Percentiles rank a stretch among this genome's conserved stretches.
These are phyloP conservation scores for Schizosaccharomyces octosporus DNA, from an alignment of 805 yeast genomes.

Conservation along the genomic window DNA sequence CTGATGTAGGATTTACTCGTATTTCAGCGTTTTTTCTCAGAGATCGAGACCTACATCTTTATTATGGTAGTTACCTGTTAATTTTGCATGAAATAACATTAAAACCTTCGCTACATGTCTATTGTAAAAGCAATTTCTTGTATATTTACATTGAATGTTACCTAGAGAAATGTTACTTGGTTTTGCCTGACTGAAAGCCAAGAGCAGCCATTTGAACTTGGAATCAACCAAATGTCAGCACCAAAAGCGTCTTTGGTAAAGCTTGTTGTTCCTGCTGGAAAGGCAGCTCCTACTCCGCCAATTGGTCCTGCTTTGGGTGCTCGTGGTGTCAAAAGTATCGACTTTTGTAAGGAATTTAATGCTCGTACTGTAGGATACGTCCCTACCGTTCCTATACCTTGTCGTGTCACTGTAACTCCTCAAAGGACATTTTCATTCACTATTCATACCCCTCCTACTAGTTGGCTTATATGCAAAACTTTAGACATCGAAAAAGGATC, in stretches of 20 bases:
- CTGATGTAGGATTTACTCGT: too few species aligned
- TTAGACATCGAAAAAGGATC: slow-evolving; percentile 64
- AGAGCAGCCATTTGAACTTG: too few species aligned
- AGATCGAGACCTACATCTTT: too few species aligned
- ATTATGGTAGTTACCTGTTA: too few species aligned
- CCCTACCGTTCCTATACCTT: slow-evolving; percentile 68
- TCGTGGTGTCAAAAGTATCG: slow-evolving; percentile 94
- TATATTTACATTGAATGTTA: too few species aligned
- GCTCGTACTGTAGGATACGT: slow-evolving; percentile 71
- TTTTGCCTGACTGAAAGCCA: too few species aligned
- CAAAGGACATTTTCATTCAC: slow-evolving; percentile 75
- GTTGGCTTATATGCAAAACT: slow-evolving; percentile 61
- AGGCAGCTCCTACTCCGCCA: slow-evolving; percentile 93
- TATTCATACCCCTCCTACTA: slow-evolving; percentile 74
- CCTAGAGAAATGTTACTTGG: too few species aligned
- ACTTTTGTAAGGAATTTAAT: slow-evolving; percentile 92
- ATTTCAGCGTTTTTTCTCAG: too few species aligned
- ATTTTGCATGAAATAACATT: too few species aligned
- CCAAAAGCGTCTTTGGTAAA: not conserved
- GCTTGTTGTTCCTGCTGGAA: slow-evolving; percentile 1
- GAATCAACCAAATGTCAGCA: not conserved
- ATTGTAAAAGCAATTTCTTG: too few species aligned
- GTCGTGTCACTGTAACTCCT: slow-evolving; percentile 62
- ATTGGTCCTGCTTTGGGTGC: slow-evolving; percentile 98
- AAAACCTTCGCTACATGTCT: too few species aligned